These are phyloP conservation scores for Silene coronaria DNA, from an alignment of 179 eudicot genomes.

Conservation along the genomic window DNA sequence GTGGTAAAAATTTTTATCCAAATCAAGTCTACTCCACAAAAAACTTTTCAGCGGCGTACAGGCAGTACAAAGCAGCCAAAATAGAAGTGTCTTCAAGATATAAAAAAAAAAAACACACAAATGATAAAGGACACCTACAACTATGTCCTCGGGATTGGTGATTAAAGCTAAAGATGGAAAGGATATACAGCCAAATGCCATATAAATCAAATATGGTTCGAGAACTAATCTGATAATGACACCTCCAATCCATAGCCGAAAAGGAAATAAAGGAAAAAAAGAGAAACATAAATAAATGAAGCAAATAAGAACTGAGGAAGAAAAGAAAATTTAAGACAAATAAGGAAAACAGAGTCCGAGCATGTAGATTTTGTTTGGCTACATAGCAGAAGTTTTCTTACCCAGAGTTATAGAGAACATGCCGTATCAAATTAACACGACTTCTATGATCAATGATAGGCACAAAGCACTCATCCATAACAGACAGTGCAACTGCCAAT, in stretches of 20 bases:
- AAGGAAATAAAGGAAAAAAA: not conserved
- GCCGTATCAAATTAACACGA: conserved; percentile 58
- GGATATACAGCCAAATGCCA: not conserved
- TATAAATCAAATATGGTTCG: not conserved
- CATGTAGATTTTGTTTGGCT: not conserved
- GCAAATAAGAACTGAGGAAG: not conserved
- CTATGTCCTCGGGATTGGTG: too few species aligned
- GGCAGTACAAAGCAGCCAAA: not conserved
- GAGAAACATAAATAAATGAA: not conserved
- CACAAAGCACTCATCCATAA: conserved; percentile 90
- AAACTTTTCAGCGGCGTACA: not conserved
- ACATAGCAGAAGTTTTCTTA: conserved; percentile 36
- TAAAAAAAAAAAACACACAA: too few species aligned
- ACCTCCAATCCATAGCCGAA: too few species aligned
- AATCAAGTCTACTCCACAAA: not conserved
- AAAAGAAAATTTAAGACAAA: not conserved
- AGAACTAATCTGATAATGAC: not conserved
- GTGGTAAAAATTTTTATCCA: not conserved
- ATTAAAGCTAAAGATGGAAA: not conserved
- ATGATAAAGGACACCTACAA: not conserved
- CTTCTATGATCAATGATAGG: conserved; percentile 85
- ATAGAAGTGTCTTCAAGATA: not conserved
- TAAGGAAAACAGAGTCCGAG: not conserved
- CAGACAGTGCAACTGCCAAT: conserved; percentile 67
- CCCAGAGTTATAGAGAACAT: conserved; percentile 84